These are phyloP conservation scores for Boeremia lycopersici DNA, from an alignment of 2,329 filamentous ascomycete genomes.

Conservation along the genomic window DNA sequence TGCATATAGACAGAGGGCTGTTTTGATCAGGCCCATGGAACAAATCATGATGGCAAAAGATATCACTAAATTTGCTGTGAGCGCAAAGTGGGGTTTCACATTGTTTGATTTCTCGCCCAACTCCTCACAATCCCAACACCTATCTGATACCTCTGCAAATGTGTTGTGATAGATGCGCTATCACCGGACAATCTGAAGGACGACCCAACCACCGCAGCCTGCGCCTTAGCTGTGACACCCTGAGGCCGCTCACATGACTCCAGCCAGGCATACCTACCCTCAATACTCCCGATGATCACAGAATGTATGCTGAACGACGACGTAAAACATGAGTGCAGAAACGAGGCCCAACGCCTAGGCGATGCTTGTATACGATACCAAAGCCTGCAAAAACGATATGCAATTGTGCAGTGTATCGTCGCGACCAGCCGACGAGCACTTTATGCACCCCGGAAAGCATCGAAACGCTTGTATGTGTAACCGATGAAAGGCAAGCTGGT, in stretches of 20 bases:
- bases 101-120: conserved; percentile 9
- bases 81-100: conserved; percentile 6
- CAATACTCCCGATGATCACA: neutral
- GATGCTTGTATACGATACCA: conserved; percentile 23
- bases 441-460: conserved; percentile 61
- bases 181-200: neutral
- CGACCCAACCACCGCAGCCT: neutral
- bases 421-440: conserved; percentile 17
- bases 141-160: conserved; percentile 2
- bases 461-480: conserved; percentile 98
- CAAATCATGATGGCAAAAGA: neutral
- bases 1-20: neutral
- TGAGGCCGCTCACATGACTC: conserved; percentile 5
- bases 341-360: conserved; percentile 20
- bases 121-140: conserved; percentile 6
- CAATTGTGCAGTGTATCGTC: conserved; percentile 12
- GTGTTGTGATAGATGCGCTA: neutral
- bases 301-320: conserved; percentile 3
- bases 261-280: neutral
- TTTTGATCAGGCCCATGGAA: neutral
- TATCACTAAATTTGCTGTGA: neutral
- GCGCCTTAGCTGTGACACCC: neutral
- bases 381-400: conserved; percentile 17
- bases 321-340: conserved; percentile 4
- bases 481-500: conserved; percentile 96